phyloP scores from a whole-genome alignment of 108 stramenopile genomes.

The Hondaea fermentalgiana region DNA sequence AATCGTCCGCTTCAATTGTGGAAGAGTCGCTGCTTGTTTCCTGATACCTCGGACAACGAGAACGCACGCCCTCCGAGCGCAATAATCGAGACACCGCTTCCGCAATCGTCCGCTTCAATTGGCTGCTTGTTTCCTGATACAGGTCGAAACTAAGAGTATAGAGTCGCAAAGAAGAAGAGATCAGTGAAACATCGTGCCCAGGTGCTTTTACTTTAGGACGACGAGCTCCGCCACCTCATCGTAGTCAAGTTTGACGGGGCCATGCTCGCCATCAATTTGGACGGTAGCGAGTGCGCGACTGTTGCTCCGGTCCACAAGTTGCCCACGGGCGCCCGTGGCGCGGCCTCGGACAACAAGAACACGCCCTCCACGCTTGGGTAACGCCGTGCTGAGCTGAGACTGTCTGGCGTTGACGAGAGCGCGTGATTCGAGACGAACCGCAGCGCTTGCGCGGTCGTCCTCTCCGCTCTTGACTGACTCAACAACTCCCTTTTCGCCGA shows the following conservation, averaged over 20 bases:
- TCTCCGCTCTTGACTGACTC: not conserved
- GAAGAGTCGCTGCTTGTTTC: no score
- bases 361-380: not conserved
- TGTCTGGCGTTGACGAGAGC: not conserved
- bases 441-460: no score
- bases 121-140: no score
- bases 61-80: no score
- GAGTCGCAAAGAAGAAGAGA: no score
- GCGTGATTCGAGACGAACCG: not conserved
- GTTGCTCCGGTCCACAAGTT: not conserved
- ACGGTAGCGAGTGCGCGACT: not conserved
- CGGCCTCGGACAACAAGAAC: not conserved
- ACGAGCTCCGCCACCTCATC: conserved; percentile 16
- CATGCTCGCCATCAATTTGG: not conserved
- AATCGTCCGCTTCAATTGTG: no score
- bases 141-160: no score
- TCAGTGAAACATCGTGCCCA: no score
- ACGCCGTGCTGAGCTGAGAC: not conserved
- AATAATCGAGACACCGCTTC: no score
- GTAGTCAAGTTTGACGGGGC: not conserved
- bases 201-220: no score
- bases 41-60: no score
- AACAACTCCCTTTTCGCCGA: not conserved
- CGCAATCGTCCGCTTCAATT: no score
- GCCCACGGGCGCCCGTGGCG: not conserved